Evolutionary conservation across 2,329 filamentous ascomycete genomes (phyloP).

Genomic region (Aspergillus aculeatinus): DNA sequence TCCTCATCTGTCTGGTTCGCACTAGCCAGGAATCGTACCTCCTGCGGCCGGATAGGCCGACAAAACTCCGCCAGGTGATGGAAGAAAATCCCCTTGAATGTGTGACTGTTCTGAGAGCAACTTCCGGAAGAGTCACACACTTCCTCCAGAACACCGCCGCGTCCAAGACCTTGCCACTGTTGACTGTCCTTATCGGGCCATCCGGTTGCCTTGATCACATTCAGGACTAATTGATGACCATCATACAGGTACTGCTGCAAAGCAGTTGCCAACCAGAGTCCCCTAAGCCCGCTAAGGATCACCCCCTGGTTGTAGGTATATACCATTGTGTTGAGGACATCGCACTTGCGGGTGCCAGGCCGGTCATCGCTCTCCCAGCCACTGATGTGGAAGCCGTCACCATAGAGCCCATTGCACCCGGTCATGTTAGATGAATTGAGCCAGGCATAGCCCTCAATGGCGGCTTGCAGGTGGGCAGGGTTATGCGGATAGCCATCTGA

Average conservation of each 20-base stretch:
- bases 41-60: slow-evolving; percentile 56
- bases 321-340: slow-evolving; percentile 80
- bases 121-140: slow-evolving; percentile 70
- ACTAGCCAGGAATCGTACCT: slow-evolving; percentile 46
- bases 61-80: slow-evolving; percentile 83
- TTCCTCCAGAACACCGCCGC: slow-evolving; percentile 79
- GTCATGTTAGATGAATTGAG: slow-evolving; percentile 77
- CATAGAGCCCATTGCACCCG: slow-evolving; percentile 70
- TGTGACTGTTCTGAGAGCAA: slow-evolving; percentile 82
- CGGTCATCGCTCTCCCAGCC: slow-evolving; percentile 58
- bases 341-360: slow-evolving; percentile 70
- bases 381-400: slow-evolving; percentile 84
- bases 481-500: slow-evolving; percentile 50
- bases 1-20: slow-evolving; percentile 24
- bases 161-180: slow-evolving; percentile 73
- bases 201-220: slow-evolving; percentile 75
- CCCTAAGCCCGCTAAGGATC: slow-evolving; percentile 75
- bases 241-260: slow-evolving; percentile 70
- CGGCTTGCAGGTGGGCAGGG: slow-evolving; percentile 67
- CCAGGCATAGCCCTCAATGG: slow-evolving; percentile 78
- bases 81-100: slow-evolving; percentile 95
- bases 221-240: slow-evolving; percentile 72
- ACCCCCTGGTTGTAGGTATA: slow-evolving; percentile 97
- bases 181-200: slow-evolving; percentile 53
- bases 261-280: slow-evolving; percentile 76